phyloP scores from a whole-genome alignment of 1,284 basidiomycete species.

The Leccinum discolor region DNA sequence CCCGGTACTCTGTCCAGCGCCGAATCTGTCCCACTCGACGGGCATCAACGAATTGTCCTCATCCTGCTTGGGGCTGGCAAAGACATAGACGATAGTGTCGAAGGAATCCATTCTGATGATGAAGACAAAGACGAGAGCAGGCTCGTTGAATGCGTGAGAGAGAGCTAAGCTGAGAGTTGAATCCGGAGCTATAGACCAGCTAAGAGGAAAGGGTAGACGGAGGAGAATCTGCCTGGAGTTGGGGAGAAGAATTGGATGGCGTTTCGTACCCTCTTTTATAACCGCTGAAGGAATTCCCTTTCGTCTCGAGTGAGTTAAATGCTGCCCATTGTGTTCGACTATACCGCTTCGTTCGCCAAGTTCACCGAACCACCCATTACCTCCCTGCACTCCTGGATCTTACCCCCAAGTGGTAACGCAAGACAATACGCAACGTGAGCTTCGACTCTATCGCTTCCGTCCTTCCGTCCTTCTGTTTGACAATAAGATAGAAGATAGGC shows the following conservation, averaged over 20 bases:
- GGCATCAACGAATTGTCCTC: conserved; percentile 10
- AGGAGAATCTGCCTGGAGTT: conserved; percentile 4
- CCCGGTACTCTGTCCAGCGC: neutral
- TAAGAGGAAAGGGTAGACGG: neutral
- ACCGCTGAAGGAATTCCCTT: neutral
- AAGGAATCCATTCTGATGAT: conserved; percentile 24
- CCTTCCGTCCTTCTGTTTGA: conserved; percentile 1
- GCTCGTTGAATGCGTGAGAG: neutral
- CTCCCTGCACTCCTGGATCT: neutral
- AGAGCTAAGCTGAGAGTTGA: neutral
- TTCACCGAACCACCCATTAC: neutral
- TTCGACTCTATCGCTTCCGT: neutral
- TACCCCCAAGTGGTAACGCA: conserved; percentile 5
- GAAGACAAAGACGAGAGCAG: neutral
- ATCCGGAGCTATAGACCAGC: neutral
- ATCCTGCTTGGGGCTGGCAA: conserved; percentile 9
- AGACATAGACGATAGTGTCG: conserved; percentile 13
- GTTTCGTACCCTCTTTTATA: conserved; percentile 21
- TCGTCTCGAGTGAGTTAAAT: neutral
- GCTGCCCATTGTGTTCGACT: neutral
- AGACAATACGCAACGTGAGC: conserved; percentile 20
- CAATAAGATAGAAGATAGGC: conserved; percentile 14
- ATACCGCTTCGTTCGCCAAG: neutral
- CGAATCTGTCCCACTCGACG: conserved; percentile 8
- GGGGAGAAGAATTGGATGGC: neutral